These are phyloP conservation scores for Letharia columbiana DNA, from an alignment of 495 filamentous ascomycete genomes.

Conservation along the genomic window DNA sequence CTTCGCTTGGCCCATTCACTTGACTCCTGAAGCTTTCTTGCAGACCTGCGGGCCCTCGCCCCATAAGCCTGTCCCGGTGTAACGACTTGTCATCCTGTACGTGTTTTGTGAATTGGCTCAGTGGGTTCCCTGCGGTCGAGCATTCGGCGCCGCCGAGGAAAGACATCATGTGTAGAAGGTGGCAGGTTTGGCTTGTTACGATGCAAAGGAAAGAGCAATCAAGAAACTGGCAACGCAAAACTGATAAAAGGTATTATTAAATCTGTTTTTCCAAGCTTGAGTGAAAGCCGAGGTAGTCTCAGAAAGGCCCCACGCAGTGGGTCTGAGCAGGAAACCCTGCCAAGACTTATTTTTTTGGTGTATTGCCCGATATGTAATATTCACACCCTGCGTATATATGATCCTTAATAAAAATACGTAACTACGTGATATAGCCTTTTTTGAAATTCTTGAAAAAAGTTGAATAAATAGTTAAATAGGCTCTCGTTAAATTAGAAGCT, in stretches of 20 bases:
- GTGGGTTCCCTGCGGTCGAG: conserved; percentile 90
- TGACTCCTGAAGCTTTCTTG: conserved; percentile 57
- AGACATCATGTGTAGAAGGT: conserved; percentile 52
- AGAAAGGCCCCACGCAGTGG: too few species aligned
- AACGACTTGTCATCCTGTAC: conserved; percentile 89
- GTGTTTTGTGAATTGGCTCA: conserved; percentile 93
- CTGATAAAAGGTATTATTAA: background rate
- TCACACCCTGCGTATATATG: too few species aligned
- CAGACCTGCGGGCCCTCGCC: conserved; percentile 53
- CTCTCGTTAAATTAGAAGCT: too few species aligned
- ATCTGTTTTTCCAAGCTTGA: background rate
- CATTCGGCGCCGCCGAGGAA: conserved; percentile 94
- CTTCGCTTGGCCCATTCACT: conserved; percentile 51
- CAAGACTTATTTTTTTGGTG: too few species aligned
- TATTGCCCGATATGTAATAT: too few species aligned
- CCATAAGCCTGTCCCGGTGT: conserved; percentile 78
- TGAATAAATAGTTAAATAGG: too few species aligned
- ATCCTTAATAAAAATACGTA: too few species aligned
- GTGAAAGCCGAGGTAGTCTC: conserved; percentile 1
- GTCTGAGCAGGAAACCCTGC: too few species aligned
- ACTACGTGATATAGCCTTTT: too few species aligned
- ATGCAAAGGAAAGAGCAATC: conserved; percentile 2
- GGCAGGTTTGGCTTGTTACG: background rate
- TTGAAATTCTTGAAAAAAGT: too few species aligned
- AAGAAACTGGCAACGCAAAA: too few species aligned